Base-by-base conservation (phyloP, 2,329 filamentous ascomycete species). In the Alternaria brassicicola region DNA sequence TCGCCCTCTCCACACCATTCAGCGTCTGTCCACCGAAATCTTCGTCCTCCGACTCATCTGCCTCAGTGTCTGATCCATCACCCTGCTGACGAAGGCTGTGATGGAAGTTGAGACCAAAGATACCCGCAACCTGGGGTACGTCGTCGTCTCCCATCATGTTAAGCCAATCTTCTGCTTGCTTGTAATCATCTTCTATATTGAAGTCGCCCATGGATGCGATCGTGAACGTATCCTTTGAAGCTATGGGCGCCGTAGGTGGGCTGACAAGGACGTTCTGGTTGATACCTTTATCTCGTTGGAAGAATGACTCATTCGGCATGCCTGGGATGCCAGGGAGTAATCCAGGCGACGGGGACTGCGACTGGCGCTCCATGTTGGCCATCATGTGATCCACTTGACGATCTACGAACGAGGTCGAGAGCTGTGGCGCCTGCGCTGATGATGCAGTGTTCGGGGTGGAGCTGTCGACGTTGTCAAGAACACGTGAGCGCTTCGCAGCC, bases 81-180 rank as follows among this genome's bases (percentile, higher is more conserved):
- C 36, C 28, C 43, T 33, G 33, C 31, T 33, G 8, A n/a, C 56
- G 38, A 31, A 53, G 25, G 19, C 28, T 42, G 19, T 57, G 53
- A 26, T 63, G 53, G 23, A 60, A 53, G 1, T 48, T 13, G 36
- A 57, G 49, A n/a, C 54, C 51, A 17, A 57, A 56, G 25, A 62
- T 17, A 28, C 57, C 57, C 3, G 49, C 45, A 36, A 57, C 17
- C 13, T 41, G 17, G 12, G 51, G 48, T 7, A n/a, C 47, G 6
- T 57, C 51, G 2, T 55, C 47, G 1, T 54, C 49, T 6, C 41
- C 33, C 36, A 58, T 19, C 0, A 19, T 9, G 13, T 42, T 42
- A 13, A 61, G 35, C 61, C 56, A 55, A 7, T 52, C 17, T 2
- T 62, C 39, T 2, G 51, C 50, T 48, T 54, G 41, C 31, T 49